These are phyloP conservation scores for Circinella minor DNA, from an alignment of 371 early-diverging fungal genomes.

Conservation along the genomic window DNA sequence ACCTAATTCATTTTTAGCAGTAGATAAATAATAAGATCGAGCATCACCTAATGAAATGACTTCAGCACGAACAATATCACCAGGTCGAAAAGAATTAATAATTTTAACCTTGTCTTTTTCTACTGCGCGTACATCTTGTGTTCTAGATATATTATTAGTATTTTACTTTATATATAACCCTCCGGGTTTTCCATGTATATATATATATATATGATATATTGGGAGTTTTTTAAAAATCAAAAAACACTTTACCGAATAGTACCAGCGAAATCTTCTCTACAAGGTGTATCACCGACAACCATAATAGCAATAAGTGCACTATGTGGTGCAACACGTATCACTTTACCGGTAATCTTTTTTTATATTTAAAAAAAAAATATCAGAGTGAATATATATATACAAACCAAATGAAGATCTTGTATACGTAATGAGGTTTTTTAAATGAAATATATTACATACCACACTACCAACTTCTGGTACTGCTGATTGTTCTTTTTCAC, in stretches of 20 bases:
- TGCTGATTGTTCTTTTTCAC: conserved; percentile 72
- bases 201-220: no score
- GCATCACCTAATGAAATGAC: conserved; percentile 94
- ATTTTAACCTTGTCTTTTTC: conserved; percentile 95
- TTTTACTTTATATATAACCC: background rate
- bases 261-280: conserved; percentile 92
- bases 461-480: conserved; percentile 86
- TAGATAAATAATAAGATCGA: conserved; percentile 88
- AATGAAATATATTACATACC: conserved; percentile 45
- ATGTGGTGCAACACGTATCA: conserved; percentile 84
- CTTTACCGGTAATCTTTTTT: conserved; percentile 74
- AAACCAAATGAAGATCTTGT: no score
- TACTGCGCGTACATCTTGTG: conserved; percentile 92
- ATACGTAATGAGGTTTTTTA: background rate
- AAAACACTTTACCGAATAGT: conserved; percentile 66
- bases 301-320: conserved; percentile 88
- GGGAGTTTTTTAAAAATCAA: no score
- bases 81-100: conserved; percentile 89
- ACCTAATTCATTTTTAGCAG: conserved; percentile 92
- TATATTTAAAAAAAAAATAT: background rate
- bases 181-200: background rate
- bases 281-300: conserved; percentile 85
- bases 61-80: conserved; percentile 91
- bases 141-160: conserved; percentile 33
- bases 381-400: no score